phyloP scores from a whole-genome alignment of 768 basidiomycete genomes.

The Holtermannia corniformis region DNA sequence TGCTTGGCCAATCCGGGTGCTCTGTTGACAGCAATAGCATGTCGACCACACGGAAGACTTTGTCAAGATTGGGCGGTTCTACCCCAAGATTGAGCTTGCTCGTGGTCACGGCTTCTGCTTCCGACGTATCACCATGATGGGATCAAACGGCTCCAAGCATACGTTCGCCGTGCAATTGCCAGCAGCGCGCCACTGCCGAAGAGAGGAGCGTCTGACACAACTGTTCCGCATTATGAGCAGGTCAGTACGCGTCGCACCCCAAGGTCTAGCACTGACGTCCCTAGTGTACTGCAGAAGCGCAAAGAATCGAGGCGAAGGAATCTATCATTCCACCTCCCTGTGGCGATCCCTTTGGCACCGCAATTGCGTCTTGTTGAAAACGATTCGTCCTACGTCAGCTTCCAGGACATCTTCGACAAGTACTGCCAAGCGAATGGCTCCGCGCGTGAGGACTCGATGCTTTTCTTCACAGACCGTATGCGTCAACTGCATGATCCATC shows the following conservation, averaged over 20 bases:
- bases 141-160: slow-evolving; percentile 77
- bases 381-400: slow-evolving; percentile 78
- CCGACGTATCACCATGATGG: slow-evolving; percentile 82
- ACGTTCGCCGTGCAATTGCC: slow-evolving; percentile 88
- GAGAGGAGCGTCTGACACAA: slow-evolving; percentile 87
- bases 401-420: slow-evolving; percentile 90
- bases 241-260: slow-evolving; percentile 44
- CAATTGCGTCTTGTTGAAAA: slow-evolving; percentile 76
- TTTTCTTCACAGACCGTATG: slow-evolving; percentile 76
- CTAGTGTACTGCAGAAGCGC: slow-evolving; percentile 69
- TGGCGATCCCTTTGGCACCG: slow-evolving; percentile 67
- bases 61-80: slow-evolving; percentile 80
- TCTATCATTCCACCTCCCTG: slow-evolving; percentile 81
- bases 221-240: slow-evolving; percentile 89
- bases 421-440: slow-evolving; percentile 68
- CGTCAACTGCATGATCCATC: slow-evolving; percentile 42
- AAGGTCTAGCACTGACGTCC: not conserved
- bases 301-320: slow-evolving; percentile 91
- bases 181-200: slow-evolving; percentile 68
- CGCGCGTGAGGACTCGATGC: slow-evolving; percentile 74
- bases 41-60: slow-evolving; percentile 90
- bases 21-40: slow-evolving; percentile 51
- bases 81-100: slow-evolving; percentile 79
- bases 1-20: not conserved
- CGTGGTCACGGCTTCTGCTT: slow-evolving; percentile 76